phyloP scores from a whole-genome alignment of 768 basidiomycete species.

The Mycena alexandri region DNA sequence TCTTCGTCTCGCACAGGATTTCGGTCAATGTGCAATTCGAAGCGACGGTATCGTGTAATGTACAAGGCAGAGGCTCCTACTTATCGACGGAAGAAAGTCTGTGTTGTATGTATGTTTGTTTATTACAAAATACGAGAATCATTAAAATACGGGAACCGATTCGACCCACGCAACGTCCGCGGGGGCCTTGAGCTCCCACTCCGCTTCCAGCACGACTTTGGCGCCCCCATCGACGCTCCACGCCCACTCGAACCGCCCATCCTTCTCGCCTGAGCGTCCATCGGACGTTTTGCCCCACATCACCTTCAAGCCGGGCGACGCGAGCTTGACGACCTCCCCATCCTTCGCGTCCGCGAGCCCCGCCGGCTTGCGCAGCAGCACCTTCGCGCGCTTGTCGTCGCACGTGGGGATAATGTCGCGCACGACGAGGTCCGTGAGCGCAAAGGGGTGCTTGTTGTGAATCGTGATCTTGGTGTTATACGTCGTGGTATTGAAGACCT shows the following conservation, averaged over 20 bases:
- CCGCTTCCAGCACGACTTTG: conserved; percentile 57
- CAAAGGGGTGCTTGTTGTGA: conserved; percentile 62
- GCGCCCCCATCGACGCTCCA: conserved; percentile 57
- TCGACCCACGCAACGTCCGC: conserved; percentile 47
- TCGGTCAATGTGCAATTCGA: conserved; percentile 37
- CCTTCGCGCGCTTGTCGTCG: conserved; percentile 56
- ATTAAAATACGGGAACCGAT: conserved; percentile 21
- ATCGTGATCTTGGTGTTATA: conserved; percentile 61
- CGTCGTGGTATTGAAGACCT: conserved; percentile 57
- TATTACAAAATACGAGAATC: background rate
- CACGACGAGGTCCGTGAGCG: conserved; percentile 58
- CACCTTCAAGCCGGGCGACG: conserved; percentile 45
- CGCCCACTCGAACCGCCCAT: conserved; percentile 70
- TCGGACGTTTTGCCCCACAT: conserved; percentile 53
- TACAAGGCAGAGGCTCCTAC: conserved; percentile 3
- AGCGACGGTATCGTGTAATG: conserved; percentile 36
- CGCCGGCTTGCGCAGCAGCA: conserved; percentile 60
- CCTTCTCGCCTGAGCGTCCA: conserved; percentile 64
- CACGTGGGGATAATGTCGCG: conserved; percentile 60
- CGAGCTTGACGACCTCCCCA: conserved; percentile 50
- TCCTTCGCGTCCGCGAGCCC: conserved; percentile 61
- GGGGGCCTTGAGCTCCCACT: conserved; percentile 67
- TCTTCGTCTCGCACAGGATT: conserved; percentile 16
- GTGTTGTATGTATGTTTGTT: background rate
- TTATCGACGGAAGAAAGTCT: background rate